Evolutionary conservation across 2,329 filamentous ascomycete species (phyloP).

Genomic region (Clonostachys rosea): DNA sequence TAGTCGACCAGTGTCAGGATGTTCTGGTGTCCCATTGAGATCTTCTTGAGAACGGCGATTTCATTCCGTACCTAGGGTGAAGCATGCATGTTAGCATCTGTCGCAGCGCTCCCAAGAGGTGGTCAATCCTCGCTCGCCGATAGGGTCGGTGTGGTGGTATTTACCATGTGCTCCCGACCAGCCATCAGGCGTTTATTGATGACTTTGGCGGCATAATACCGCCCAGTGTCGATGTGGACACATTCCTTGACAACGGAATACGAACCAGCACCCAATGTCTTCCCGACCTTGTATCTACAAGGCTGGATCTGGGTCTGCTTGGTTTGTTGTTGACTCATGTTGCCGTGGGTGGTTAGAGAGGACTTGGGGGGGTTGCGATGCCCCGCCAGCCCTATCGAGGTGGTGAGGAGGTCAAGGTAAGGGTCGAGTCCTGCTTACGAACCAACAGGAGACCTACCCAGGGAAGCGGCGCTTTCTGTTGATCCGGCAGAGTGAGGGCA

Average conservation of each 20-base stretch:
- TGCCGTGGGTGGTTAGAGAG: neutral
- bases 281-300: conserved; percentile 97
- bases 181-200: conserved; percentile 99
- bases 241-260: conserved; percentile 99
- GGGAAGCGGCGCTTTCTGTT: neutral
- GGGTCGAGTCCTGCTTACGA: neutral
- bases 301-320: conserved; percentile 71
- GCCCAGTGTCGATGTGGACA: conserved; percentile 94
- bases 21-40: conserved; percentile 99
- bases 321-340: conserved; percentile 6
- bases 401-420: neutral
- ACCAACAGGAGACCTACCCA: neutral
- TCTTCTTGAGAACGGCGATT: conserved; percentile 92
- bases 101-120: neutral
- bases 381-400: too few relatives aligned
- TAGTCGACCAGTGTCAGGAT: conserved; percentile 98
- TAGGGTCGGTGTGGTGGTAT: conserved; percentile 8
- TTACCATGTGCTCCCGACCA: conserved; percentile 94
- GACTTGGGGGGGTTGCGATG: neutral
- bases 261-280: conserved; percentile 92
- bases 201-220: conserved; percentile 98
- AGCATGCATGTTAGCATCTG: too few relatives aligned
- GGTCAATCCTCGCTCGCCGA: neutral
- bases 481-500: neutral
- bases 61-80: conserved; percentile 79